Evolutionary conservation across 352 stramenopile species (phyloP), one percentile per base, ranked within the genome.

Genomic region (Globisporangium cylindrosporum): DNA sequence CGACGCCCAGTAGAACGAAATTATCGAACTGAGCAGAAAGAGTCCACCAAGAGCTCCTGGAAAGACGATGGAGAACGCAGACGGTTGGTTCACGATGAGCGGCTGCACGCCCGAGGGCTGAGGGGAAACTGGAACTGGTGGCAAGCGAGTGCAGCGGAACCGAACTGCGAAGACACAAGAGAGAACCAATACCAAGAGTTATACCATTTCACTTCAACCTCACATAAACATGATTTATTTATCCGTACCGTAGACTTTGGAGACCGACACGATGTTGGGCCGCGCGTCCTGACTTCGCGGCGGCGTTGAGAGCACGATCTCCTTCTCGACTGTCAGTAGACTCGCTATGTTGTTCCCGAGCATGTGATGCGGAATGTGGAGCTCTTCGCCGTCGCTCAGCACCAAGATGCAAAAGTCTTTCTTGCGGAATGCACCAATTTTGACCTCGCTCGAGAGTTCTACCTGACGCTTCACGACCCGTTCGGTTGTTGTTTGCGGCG

Each of bases 21-120:
- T 71, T 25, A 91, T 59, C 25, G 83, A 92, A 68, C 86, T 93
- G 32, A 94, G 73, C 36, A 95, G 62, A 53, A 93, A 95, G 10
- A 95, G 67, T 0, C 80, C 84, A 18, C 88, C 80, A 2, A 95
- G 72, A 32, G 74, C 82, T 6, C 82, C 80, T 0, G 86, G 86
- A 62, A 93, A 93, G 25, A 85, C 84, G 27, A 85, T 69, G 1
- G 78, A 84, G n/a, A 93, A 84, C 6, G 74, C 76, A 14, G 86
- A 89, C 41, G 80, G 76, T 2, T 78, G 59, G 29, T 79, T 80
- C 24, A 79, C 73, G 20, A 77, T 69, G n/a, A 76, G 69, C 25
- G 77, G 73, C 32, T 82, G 76, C 1, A 71, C 43, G n/a, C 68
- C 67, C 9, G 77, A 89, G 14, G 80, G 79, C 73, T 80, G 77